phyloP scores from a whole-genome alignment of 2,329 filamentous ascomycete genomes.

The Colletotrichum coccodes region DNA sequence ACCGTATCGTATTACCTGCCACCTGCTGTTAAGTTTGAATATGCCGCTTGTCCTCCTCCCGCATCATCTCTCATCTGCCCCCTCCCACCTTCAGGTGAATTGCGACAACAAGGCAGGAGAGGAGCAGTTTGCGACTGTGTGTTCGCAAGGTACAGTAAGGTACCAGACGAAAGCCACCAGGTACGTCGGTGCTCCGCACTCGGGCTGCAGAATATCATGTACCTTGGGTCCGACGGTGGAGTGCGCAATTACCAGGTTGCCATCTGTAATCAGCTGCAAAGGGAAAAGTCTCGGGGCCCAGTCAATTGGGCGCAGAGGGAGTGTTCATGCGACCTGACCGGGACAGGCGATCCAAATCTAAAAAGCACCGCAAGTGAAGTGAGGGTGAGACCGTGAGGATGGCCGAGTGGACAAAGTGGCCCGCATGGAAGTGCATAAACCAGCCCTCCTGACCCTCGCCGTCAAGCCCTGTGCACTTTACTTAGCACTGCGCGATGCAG shows the following conservation, averaged over 20 bases:
- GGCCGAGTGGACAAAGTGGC: not conserved
- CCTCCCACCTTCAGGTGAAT: not conserved
- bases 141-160: too few relatives aligned
- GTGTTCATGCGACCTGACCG: conserved; percentile 32
- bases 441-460: conserved; percentile 24
- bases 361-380: conserved; percentile 7
- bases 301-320: conserved; percentile 30
- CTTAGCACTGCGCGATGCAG: conserved; percentile 5
- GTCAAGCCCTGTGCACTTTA: not conserved
- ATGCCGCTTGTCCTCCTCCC: not conserved
- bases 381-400: not conserved
- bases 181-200: not conserved
- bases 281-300: conserved; percentile 28
- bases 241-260: conserved; percentile 32
- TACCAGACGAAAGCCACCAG: not conserved
- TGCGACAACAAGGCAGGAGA: not conserved
- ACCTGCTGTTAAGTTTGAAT: not conserved
- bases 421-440: conserved; percentile 27
- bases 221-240: conserved; percentile 18
- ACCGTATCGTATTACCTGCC: too few relatives aligned
- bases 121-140: not conserved
- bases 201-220: not conserved
- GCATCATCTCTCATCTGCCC: not conserved
- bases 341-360: conserved; percentile 35
- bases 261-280: conserved; percentile 32